Evolutionary conservation across 768 basidiomycete genomes (phyloP), one percentile per base, ranked within the genome.

Genomic region (Rhizopogon sp.): DNA sequence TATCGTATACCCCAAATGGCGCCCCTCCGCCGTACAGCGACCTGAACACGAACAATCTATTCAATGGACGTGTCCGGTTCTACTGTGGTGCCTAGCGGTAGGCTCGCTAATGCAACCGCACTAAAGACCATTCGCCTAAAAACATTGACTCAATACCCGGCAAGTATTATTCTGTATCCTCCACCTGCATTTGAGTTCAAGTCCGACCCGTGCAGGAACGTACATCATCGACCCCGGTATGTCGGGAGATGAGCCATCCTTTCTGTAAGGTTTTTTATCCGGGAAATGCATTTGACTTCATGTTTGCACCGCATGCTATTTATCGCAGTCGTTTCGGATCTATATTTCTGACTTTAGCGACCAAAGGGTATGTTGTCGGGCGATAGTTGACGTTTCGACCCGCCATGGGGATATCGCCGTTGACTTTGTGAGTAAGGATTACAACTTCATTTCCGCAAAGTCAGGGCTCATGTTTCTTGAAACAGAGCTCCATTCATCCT

Each of bases 281-380:
- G 58, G 56, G 62, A 40, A 56, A 60, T 53, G 69, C 67, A 42
- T 9, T 20, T 5, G 31, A 28, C 31, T 33, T 33, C 31, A 33
- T 62, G 39, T 58, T 63, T 7, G 39, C 52, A 10, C 65, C 63
- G 3, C 57, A 60, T 51, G 53, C 64, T 50, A 76, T 74, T 42
- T 76, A 79, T 60, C 73, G 66, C 16, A 72, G 78, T 49, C 74
- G 72, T 39, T 69, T 72, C 40, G 78, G 73, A 6, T 57, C 64
- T 22, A 74, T 78, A 47, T 64, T 64, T 6, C 50, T 80, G 35
- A 66, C 73, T 37, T 59, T 76, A 11, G 75, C 65, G 9, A 75
- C 76, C 14, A 70, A 68, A 29, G 75, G 76, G 25, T 64, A 17
- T 58, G 60, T 6, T 60, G 65, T 6, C 74, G 70, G 56, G 70